Percentiles rank a stretch among this genome's conserved stretches.
Conservation (phyloP, 371 early-diverging fungal species). For the Chytridium lagenaria region DNA sequence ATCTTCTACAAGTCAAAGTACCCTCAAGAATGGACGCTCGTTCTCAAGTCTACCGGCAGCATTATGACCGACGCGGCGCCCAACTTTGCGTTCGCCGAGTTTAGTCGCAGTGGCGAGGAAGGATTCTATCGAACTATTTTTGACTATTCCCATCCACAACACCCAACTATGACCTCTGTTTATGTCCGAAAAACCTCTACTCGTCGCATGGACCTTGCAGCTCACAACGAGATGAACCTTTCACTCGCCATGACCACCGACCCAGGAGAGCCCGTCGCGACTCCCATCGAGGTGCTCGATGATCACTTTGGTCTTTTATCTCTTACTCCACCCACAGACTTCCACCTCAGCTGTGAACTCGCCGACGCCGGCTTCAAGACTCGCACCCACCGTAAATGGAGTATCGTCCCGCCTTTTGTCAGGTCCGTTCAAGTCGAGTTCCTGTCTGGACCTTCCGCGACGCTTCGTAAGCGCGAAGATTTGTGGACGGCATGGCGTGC, state of each 20-base stretch:
- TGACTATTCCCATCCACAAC: constrained; percentile 53
- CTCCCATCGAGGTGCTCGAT: constrained; percentile 39
- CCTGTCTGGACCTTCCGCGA: constrained; percentile 21
- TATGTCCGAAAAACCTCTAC: background rate
- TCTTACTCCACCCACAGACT: constrained; percentile 25
- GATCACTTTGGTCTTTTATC: constrained; percentile 39
- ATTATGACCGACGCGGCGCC: constrained; percentile 16
- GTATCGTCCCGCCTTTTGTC: constrained; percentile 21
- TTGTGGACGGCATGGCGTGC: constrained; percentile 47
- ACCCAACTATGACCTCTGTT: constrained; percentile 33
- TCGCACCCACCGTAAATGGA: constrained; percentile 1
- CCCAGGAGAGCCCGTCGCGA: constrained; percentile 22
- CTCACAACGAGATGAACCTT: constrained; percentile 21
- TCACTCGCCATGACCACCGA: constrained; percentile 14
- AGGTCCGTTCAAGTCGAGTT: constrained; percentile 29
- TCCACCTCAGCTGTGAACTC: constrained; percentile 32
- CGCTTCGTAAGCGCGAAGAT: constrained; percentile 33
- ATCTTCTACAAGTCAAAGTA: constrained; percentile 20
- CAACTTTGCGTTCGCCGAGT: constrained; percentile 22
- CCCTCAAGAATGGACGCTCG: constrained; percentile 22
- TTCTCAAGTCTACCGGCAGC: constrained; percentile 25
- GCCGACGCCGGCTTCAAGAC: constrained; percentile 10
- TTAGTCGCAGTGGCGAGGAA: background rate
- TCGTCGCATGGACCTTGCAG: constrained; percentile 15
- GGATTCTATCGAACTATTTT: constrained; percentile 25